Conservation (phyloP, 2,329 filamentous ascomycete genomes). For the Pseudogymnoascus sp. region DNA sequence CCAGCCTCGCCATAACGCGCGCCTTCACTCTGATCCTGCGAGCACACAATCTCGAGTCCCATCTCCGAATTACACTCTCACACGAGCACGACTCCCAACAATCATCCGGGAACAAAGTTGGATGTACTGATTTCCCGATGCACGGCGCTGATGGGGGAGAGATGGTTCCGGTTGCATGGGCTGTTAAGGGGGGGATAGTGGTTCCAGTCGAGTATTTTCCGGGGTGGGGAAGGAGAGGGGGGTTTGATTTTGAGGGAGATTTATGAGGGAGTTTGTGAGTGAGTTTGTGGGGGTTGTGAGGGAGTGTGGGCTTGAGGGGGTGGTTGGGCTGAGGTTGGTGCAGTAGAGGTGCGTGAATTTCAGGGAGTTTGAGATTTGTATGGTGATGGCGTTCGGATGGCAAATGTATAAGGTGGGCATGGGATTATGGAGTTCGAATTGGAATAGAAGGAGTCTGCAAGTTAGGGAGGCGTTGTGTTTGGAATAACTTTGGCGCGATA, state of each 20-base stretch:
- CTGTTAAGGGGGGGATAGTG: not conserved
- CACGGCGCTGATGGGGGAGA: not conserved
- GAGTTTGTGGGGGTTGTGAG: not conserved
- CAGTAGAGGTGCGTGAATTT: not conserved
- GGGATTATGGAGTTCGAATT: not conserved
- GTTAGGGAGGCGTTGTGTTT: not conserved
- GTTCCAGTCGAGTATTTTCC: not conserved
- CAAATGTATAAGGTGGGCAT: not conserved
- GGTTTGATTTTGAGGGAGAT: not conserved
- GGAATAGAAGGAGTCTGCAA: not conserved
- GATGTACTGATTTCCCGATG: not conserved
- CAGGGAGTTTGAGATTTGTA: not conserved
- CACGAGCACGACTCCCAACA: not conserved
- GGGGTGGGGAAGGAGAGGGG: not conserved
- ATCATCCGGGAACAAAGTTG: not conserved
- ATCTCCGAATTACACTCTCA: not conserved
- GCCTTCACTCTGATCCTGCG: not conserved
- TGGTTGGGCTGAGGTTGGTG: constrained; percentile 2
- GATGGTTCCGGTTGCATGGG: not conserved
- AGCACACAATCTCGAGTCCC: not conserved
- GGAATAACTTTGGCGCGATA: not conserved
- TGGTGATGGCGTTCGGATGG: not conserved
- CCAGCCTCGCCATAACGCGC: not conserved
- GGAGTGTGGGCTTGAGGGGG: not conserved
- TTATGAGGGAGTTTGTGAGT: not conserved